Base-by-base conservation (phyloP, 805 yeast species). In the Candida xyloterini region DNA sequence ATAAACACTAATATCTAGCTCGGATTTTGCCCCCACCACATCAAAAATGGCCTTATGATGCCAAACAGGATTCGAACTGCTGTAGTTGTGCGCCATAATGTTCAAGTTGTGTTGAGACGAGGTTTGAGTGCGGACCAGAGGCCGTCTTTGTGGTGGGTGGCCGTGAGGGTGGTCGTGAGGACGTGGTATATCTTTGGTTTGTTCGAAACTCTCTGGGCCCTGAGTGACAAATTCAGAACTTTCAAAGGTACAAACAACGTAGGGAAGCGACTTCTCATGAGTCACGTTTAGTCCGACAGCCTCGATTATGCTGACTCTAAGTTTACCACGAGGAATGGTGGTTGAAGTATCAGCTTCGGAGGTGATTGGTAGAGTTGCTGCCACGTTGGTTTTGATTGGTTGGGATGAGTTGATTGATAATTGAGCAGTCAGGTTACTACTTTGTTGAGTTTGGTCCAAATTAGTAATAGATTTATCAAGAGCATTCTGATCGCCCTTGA, bases 11-110 rank as follows among this genome's bases (percentile, higher is more conserved):
- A 93, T 79, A 55, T 88, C 95, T 45, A 93, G 70, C 58, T 85
- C 95, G 2, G 95, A 81, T 51, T 74, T 79, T 29, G 83, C 79
- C 13, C 91, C 95, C 28, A 88, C 78, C 31, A 93, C 96, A 61
- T 91, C 99, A 58, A 93, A 91, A 10, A 79, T 78, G 10, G 97
- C 91, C 59, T 88, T 88, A 62, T 90, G 96, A 57, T 86, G 84
- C 96, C 97, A 91, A 23, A 75, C 68, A 11, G 96, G 96, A 57
- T 83, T 83, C 11, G 80, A 58, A 5, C 64, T 67, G 44, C 65
- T 54, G 25, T 43, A 56, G 35, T 48, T 49, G 27, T 39, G 43
- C 10, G 50, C 35, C 43, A 47, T 47, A 27, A 50, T 51, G 43
- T 55, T 52, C 27, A 52, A 31, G 26, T 45, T 52, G 31, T 51